Base-by-base conservation (phyloP, 2,329 filamentous ascomycete species). In the Xylariaceae sp. region DNA sequence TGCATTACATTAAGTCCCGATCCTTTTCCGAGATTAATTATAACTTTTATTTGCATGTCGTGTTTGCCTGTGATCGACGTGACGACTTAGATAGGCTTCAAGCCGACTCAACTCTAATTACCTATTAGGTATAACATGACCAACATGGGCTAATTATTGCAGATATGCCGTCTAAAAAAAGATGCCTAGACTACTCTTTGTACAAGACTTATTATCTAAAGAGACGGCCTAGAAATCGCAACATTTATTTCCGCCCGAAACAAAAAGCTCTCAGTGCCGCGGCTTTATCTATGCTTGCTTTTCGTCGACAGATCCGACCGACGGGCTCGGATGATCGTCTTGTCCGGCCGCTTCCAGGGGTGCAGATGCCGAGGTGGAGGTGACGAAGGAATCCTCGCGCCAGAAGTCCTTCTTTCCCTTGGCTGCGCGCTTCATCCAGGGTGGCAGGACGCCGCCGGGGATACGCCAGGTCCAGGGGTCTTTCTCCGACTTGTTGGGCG, bases 381-480 rank as follows among this genome's bases (percentile, higher is more conserved):
- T 37, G 8, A 37, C 35, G 29, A 31, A 51, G 2, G 34, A 62
- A 29, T 74, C 69, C 6, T 72, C 68, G 39, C 76, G 76, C 87
- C 88, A 91, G 68, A 91, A 91, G 62, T 87, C 80, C 72, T 79
- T 86, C 75, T 89, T 87, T 31, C 89, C 89, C 39, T 73, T 73
- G 0, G 71, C 67, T 3, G 86, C 73, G 32, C 89, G 80, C 54
- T 77, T 74, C 50, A 90, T 67, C 89, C 89, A 95, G 0, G 81
- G 82, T 0, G 89, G 89, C 30, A 91, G 71, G 48, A 94, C 72
- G 1, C 89, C 89, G 12, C 89, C 88, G 1, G 85, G 81, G 32
- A 91, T 79, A 65, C 81, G 84, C 74, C 84, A 92, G 0, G 87
- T 88, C 90, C 89, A 95, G 7, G 78, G 81, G 56, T 94, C 89